A percentile compares a stretch with the other conserved stretches of the same genome.
Evolutionary conservation across 805 yeast genomes (phyloP).

Genomic region (Zygosaccharomyces lentus): DNA sequence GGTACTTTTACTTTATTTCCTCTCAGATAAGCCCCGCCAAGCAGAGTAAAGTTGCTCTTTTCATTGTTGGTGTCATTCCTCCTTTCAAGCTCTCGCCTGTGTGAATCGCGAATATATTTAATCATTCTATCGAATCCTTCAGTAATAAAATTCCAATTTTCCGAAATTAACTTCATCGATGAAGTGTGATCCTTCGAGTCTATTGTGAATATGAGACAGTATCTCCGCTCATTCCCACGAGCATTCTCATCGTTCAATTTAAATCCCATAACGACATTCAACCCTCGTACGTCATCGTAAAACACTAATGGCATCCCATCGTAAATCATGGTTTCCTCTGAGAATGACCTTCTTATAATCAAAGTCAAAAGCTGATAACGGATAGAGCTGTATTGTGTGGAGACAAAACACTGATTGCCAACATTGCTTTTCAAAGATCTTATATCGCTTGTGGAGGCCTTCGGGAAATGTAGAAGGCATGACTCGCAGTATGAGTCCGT

Average conservation of each 20-base stretch:
- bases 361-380: conserved; percentile 54
- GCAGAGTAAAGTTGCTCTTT: conserved; percentile 38
- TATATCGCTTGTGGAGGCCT: conserved; percentile 17
- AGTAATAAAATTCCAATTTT: conserved; percentile 50
- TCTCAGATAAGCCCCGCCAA: conserved; percentile 45
- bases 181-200: conserved; percentile 45
- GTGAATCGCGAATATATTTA: conserved; percentile 36
- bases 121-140: conserved; percentile 41
- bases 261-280: conserved; percentile 55
- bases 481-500: conserved; percentile 54
- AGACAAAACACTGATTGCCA: conserved; percentile 36
- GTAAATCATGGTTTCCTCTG: conserved; percentile 62
- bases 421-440: conserved; percentile 35
- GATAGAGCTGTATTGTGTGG: conserved; percentile 58
- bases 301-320: conserved; percentile 56
- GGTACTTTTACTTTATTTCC: conserved; percentile 53
- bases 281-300: conserved; percentile 60
- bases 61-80: conserved; percentile 33
- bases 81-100: conserved; percentile 26
- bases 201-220: conserved; percentile 53
- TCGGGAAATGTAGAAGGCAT: conserved; percentile 54
- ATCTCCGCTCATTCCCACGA: conserved; percentile 69
- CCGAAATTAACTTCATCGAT: conserved; percentile 37
- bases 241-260: conserved; percentile 62
- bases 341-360: conserved; percentile 57